Conservation (phyloP, 768 basidiomycete species). For the Tricholomella constricta region DNA sequence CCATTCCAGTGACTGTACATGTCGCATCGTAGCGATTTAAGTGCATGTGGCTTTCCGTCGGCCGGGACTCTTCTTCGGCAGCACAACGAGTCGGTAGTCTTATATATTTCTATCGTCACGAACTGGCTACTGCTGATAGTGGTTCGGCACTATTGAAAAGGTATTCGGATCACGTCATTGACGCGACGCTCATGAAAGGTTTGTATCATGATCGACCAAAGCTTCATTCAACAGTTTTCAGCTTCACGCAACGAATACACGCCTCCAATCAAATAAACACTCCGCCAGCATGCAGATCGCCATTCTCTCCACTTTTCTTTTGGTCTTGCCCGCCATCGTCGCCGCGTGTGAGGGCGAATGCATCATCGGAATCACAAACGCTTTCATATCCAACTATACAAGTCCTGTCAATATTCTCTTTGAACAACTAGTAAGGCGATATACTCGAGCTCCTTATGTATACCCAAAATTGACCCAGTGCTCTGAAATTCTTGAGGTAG, state of each 20-base stretch:
- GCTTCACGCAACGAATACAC: not conserved
- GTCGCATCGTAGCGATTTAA: too few species aligned
- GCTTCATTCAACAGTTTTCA: not conserved
- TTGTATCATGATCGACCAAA: too few species aligned
- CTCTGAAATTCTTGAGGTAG: slow-evolving; percentile 10
- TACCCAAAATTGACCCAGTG: not conserved
- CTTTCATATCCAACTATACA: slow-evolving; percentile 54
- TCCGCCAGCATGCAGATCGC: slow-evolving; percentile 18
- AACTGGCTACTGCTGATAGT: too few species aligned
- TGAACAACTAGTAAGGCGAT: slow-evolving; percentile 35
- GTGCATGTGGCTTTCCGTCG: too few species aligned
- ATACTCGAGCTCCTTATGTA: not conserved
- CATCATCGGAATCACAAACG: slow-evolving; percentile 58
- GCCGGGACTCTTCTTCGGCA: too few species aligned
- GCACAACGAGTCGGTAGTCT: too few species aligned
- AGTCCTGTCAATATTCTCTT: slow-evolving; percentile 40
- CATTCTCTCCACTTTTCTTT: slow-evolving; percentile 24
- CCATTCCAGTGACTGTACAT: too few species aligned
- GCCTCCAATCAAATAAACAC: not conserved
- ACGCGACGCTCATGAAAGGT: too few species aligned
- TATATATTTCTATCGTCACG: too few species aligned
- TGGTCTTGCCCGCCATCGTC: slow-evolving; percentile 38
- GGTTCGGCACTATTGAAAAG: too few species aligned
- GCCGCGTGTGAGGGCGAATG: slow-evolving; percentile 73
- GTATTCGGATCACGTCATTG: too few species aligned